Evolutionary conservation across 805 yeast genomes (phyloP), one percentile per base, ranked within the genome.

Genomic region (Cyberlindnera maritima): DNA sequence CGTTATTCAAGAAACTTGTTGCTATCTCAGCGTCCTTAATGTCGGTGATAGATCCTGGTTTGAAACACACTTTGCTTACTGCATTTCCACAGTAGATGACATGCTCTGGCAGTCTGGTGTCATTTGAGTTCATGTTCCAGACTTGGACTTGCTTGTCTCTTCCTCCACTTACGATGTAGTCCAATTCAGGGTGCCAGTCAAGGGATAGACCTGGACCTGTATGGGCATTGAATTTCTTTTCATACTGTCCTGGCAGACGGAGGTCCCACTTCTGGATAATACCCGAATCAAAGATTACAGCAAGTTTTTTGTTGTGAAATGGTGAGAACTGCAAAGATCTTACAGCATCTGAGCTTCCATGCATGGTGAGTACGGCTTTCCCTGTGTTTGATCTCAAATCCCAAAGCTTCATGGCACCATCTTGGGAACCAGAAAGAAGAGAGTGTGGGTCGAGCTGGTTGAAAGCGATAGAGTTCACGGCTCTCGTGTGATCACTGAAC

Each of bases 221-320:
- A 62, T 92, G 98, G 3, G 96, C 95, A 57, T 85, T 87, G 62
- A 94, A 75, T 49, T 83, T 81, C 43, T 83, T 71, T 57, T 92
- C 97, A 41, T 71, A 71, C 41, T 69, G 70, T 12, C 65, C 56
- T 4, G 92, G 83, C 32, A 77, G 76, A 47, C 98, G 74, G n/a
- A 88, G 58, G 66, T 94, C 99, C 81, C 88, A 91, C 55, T 85
- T 81, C 56, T 86, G 81, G n/a, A 92, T 74, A 3, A 87, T 79
- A 14, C 99, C 99, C 2, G 88, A 80, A 63, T 94, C 98, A 64
- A 87, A 92, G 8, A 88, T 89, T 1, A 91, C 81, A 2, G 90
- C 85, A 43, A 92, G 72, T 35, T 76, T 74, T 50, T 77, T 71
- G 4, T 77, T 66, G 75, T 47, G 79, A 71, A 63, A 75, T 67